phyloP scores from a whole-genome alignment of 495 filamentous ascomycete species.

The Penicillium cataractarum region DNA sequence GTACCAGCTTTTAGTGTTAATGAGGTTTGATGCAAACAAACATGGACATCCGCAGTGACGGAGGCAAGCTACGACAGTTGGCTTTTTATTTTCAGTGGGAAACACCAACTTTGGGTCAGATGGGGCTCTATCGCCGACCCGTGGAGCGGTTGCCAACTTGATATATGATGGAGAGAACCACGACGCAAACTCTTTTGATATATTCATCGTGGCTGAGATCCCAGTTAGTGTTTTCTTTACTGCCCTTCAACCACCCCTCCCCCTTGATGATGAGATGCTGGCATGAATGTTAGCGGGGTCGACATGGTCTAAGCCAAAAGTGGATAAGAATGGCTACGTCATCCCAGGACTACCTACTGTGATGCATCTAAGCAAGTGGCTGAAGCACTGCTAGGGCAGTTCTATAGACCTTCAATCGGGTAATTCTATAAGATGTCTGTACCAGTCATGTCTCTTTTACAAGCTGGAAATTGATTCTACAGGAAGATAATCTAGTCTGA shows the following conservation, averaged over 20 bases:
- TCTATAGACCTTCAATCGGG: no score
- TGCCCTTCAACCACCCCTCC: background rate
- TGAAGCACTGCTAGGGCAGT: no score
- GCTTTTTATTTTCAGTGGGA: background rate
- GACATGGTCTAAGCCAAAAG: background rate
- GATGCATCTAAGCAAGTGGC: background rate
- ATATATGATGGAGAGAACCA: background rate
- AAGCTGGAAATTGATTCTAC: no score
- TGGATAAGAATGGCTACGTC: background rate
- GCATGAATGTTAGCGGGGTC: background rate
- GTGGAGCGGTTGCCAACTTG: background rate
- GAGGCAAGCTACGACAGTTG: background rate
- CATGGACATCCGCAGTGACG: conserved; percentile 1
- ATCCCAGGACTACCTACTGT: background rate
- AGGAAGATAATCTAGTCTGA: no score
- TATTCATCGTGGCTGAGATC: background rate
- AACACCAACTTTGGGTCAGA: background rate
- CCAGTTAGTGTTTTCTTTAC: background rate
- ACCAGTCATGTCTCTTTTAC: no score
- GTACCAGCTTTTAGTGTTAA: background rate
- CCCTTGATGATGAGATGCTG: background rate
- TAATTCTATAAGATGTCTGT: no score
- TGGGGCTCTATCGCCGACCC: background rate
- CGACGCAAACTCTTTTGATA: background rate
- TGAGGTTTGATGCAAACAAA: background rate